Evolutionary conservation across 2,329 filamentous ascomycete genomes (phyloP).

Genomic region (Aspergillus sp.): DNA sequence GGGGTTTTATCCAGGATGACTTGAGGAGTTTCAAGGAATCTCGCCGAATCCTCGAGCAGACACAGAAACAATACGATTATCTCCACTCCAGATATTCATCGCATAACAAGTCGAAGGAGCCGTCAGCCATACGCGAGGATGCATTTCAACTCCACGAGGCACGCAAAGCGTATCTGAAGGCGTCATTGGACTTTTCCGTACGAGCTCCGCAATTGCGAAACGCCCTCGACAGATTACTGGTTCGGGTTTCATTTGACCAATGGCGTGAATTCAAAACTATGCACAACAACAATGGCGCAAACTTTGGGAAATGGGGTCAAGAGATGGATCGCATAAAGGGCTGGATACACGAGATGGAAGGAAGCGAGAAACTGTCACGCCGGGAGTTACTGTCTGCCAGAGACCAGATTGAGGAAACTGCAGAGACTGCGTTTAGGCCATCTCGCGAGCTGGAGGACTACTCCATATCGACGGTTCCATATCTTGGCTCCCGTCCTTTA

Average conservation of each 20-base stretch:
- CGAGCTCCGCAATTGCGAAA: constrained; percentile 78
- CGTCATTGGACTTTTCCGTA: constrained; percentile 88
- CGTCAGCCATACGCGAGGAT: constrained; percentile 84
- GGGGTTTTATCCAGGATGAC: constrained; percentile 69
- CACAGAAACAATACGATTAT: constrained; percentile 78
- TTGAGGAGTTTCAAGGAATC: constrained; percentile 80
- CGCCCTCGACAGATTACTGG: constrained; percentile 76
- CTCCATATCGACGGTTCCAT: constrained; percentile 80
- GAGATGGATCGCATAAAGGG: constrained; percentile 90
- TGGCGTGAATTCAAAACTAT: constrained; percentile 78
- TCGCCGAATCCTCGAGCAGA: constrained; percentile 64
- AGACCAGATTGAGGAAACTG: constrained; percentile 72
- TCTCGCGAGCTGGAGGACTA: constrained; percentile 93
- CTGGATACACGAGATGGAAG: constrained; percentile 92
- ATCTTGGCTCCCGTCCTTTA: constrained; percentile 64
- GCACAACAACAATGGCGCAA: constrained; percentile 56
- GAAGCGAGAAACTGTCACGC: constrained; percentile 74
- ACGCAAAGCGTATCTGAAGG: constrained; percentile 80
- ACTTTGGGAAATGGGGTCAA: constrained; percentile 59
- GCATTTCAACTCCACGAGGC: constrained; percentile 93
- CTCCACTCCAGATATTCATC: constrained; percentile 73
- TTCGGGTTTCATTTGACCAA: constrained; percentile 75
- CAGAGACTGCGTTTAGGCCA: constrained; percentile 64
- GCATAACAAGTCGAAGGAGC: constrained; percentile 89
- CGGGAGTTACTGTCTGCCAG: constrained; percentile 72